Base-by-base conservation (phyloP, 148 eudicot species). In the Silene conica region DNA sequence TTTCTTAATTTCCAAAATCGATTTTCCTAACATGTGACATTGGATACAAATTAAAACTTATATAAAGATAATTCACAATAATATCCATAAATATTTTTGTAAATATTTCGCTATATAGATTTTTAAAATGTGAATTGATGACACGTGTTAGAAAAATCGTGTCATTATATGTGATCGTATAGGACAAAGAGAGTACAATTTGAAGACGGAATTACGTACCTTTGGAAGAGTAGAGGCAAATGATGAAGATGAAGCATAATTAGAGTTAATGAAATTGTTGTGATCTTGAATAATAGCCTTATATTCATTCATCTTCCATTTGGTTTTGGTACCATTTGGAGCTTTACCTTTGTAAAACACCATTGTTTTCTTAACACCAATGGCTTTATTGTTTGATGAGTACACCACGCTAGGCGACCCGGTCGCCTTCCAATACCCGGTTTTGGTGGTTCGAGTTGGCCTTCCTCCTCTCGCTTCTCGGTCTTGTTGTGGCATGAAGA, bases 241-340 rank as follows among this genome's bases (percentile, higher is more conserved):
- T 14, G 85, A 45, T 14, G 80, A 38, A 0, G 22, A 57, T n/a
- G n/a, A n/a, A n/a, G n/a, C n/a, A 57, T 7, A 23, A 57, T 57
- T 6, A 57, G 9, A 14, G 3, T 7, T 58, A 58, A n/a, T n/a
- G n/a, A n/a, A n/a, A 58, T 58, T 18, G 22, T 58, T 58, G 22
- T 58, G 11, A 6, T 38, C 43, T 38, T 38, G 43, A 38, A 38
- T 18, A 1, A 83, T 26, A 48, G 85, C 82, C 26, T 73, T 82
- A 34, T 84, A 90, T 77, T 88, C 92, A 61, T 86, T 90, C 89
- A 90, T 88, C 68, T 90, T 90, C 96, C 96, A 90, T 2, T 79
- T 69, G 15, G 92, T 88, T 73, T 90, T 90, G 83, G 90, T 19
- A 12, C 75, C 56, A 41, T 48, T 64, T 0, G 72, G 89, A 75